These are phyloP conservation scores for Lentinus brumalis DNA, from an alignment of 768 basidiomycete species.

Conservation along the genomic window DNA sequence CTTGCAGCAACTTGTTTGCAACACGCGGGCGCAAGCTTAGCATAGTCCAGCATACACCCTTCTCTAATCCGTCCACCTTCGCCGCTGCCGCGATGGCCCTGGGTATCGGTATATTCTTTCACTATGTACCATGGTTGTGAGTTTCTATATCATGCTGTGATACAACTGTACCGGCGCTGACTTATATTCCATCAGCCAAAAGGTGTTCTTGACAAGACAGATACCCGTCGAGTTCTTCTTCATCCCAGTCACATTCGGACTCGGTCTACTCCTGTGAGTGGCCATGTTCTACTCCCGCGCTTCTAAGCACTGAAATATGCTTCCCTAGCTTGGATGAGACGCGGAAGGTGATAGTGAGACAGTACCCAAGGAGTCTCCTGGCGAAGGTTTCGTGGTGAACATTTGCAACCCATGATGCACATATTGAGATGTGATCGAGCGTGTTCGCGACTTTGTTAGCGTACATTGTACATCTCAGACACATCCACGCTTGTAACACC, in stretches of 20 bases:
- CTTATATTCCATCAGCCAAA: conserved; percentile 32
- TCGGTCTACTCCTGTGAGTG: conserved; percentile 25
- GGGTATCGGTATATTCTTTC: conserved; percentile 46
- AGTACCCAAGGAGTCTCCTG: conserved; percentile 20
- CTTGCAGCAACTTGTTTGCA: conserved; percentile 45
- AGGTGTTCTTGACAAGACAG: conserved; percentile 50
- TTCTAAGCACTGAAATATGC: not conserved
- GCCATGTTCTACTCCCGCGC: conserved; percentile 22
- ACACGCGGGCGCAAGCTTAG: conserved; percentile 54
- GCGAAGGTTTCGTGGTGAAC: conserved; percentile 21
- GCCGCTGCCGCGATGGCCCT: conserved; percentile 49
- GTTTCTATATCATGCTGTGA: not conserved
- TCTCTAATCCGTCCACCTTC: conserved; percentile 46
- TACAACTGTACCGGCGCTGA: not conserved
- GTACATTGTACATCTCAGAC: no score
- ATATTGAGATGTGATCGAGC: not conserved
- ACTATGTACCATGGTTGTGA: conserved; percentile 41
- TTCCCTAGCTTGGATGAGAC: conserved; percentile 24
- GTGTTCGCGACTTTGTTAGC: no score
- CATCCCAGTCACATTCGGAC: conserved; percentile 50
- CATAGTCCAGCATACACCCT: conserved; percentile 55
- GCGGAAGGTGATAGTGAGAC: conserved; percentile 25
- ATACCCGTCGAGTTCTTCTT: conserved; percentile 50
- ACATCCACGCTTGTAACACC: no score
- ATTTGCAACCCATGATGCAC: no score